Conservation (phyloP, 441 rosid genomes). For the Rhodomyrtus psidioides region DNA sequence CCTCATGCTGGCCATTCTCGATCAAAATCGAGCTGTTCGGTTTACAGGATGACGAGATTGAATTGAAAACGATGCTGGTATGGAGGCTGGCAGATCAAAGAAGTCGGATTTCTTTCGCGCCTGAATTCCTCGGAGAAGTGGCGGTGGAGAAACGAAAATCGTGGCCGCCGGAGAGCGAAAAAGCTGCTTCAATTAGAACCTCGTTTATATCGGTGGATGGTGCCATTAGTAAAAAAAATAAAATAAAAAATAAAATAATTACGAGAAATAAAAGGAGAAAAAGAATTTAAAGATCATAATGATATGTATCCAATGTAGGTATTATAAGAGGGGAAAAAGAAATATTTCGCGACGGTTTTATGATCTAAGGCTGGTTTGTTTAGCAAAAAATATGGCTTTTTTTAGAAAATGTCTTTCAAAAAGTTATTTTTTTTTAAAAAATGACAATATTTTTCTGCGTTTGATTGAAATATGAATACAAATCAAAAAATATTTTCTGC, state of each 20-base stretch:
- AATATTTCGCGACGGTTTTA: too few relatives aligned
- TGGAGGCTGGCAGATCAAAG: background rate
- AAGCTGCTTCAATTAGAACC: background rate
- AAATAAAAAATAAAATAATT: background rate
- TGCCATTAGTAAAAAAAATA: background rate
- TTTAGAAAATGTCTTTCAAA: too few relatives aligned
- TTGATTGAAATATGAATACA: too few relatives aligned
- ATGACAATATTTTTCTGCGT: too few relatives aligned
- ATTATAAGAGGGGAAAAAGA: too few relatives aligned
- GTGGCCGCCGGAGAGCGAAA: background rate
- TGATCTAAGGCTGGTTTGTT: too few relatives aligned
- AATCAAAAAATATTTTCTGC: too few relatives aligned
- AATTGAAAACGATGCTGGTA: background rate
- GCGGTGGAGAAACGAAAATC: background rate
- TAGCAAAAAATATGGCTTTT: too few relatives aligned
- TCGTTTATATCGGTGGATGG: background rate
- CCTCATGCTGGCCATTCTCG: slow-evolving; percentile 40
- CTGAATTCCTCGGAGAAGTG: background rate
- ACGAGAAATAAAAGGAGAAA: background rate
- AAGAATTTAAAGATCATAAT: background rate
- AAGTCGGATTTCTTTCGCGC: background rate
- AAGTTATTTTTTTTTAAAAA: too few relatives aligned
- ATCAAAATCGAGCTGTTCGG: background rate
- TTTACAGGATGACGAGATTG: background rate
- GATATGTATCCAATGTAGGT: background rate